Conservation (phyloP, 768 basidiomycete species). For the Omphalotus guepiniiformis region DNA sequence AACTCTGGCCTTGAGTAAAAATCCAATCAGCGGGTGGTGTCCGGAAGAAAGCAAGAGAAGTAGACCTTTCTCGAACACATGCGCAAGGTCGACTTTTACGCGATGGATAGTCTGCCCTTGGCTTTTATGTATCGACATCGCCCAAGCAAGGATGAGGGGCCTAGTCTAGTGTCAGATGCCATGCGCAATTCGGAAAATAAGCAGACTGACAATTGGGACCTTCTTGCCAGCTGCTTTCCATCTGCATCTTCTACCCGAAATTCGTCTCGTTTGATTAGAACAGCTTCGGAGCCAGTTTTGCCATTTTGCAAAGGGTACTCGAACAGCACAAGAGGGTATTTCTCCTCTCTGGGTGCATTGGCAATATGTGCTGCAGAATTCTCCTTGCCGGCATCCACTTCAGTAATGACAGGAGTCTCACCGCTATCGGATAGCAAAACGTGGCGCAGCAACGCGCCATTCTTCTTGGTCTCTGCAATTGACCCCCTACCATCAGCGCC, state of each 20-base stretch:
- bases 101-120: constrained; percentile 80
- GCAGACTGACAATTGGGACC: constrained; percentile 42
- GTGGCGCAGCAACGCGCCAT: constrained; percentile 7
- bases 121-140: constrained; percentile 80
- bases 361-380: constrained; percentile 10
- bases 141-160: constrained; percentile 73
- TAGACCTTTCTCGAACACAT: constrained; percentile 72
- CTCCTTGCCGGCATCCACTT: not conserved
- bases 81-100: constrained; percentile 73
- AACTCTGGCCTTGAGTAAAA: constrained; percentile 36
- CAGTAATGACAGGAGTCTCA: not conserved
- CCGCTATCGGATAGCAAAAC: constrained; percentile 5
- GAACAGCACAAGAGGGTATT: constrained; percentile 8
- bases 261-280: constrained; percentile 48
- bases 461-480: constrained; percentile 8
- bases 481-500: not conserved
- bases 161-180: constrained; percentile 18
- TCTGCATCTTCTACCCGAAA: constrained; percentile 51
- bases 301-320: constrained; percentile 9
- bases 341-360: too few species aligned
- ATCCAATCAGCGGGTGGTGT: not conserved
- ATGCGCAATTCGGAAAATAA: not conserved
- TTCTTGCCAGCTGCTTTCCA: constrained; percentile 42
- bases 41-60: not conserved
- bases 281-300: constrained; percentile 28